A percentile compares a stretch with the other conserved stretches of the same genome.
Conservation (phyloP, 1,139 yeast species). For the Zygosaccharomyces sapae region DNA sequence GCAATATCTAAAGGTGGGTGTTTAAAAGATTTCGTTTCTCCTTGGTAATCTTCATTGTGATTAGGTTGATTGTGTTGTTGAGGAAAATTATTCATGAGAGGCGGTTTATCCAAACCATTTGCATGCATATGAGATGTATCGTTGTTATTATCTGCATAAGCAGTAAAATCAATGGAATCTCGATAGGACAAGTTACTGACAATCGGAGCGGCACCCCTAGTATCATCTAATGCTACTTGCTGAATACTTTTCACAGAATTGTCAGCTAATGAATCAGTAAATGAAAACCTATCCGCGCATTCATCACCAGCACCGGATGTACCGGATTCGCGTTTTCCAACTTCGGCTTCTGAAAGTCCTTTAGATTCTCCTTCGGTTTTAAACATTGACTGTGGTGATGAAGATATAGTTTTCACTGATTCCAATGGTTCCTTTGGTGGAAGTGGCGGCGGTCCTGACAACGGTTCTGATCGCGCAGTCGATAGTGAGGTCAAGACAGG, state of each 20-base stretch:
- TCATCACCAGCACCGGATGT: conserved; percentile 8
- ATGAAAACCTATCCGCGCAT: conserved; percentile 24
- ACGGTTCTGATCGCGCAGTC: not conserved
- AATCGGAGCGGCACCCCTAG: conserved; percentile 13
- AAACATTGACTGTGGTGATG: not conserved
- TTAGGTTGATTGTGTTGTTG: not conserved
- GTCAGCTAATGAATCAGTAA: conserved; percentile 21
- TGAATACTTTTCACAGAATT: conserved; percentile 22
- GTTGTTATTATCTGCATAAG: not conserved
- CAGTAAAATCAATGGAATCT: conserved; percentile 6
- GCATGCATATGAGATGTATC: conserved; percentile 1
- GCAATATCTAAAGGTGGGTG: conserved; percentile 1
- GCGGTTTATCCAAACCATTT: conserved; percentile 5
- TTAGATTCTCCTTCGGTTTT: not conserved
- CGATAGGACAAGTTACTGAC: conserved; percentile 8
- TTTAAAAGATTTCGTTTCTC: not conserved
- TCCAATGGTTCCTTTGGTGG: conserved; percentile 1
- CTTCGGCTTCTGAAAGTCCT: not conserved
- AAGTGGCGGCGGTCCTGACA: not conserved
- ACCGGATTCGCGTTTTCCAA: conserved; percentile 8
- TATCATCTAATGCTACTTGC: conserved; percentile 17
- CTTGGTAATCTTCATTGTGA: not conserved
- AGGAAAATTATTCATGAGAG: not conserved
- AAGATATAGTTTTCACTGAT: not conserved
- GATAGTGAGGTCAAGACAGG: not conserved